phyloP scores from a whole-genome alignment of 345 rosid genomes.

The Toxicodendron radicans region DNA sequence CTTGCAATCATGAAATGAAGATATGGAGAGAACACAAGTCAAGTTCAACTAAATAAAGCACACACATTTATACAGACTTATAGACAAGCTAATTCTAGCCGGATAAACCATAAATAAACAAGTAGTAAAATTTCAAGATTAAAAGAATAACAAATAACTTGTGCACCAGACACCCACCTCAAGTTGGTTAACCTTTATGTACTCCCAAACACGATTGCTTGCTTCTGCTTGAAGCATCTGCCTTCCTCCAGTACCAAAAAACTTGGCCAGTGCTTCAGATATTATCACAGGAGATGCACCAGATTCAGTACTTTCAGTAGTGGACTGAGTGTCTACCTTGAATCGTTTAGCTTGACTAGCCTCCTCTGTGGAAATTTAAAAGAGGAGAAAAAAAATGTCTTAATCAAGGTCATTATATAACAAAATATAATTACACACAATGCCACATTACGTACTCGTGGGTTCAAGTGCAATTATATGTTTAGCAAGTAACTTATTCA shows the following conservation, averaged over 20 bases:
- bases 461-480: slow-evolving; percentile 89
- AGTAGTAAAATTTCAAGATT: not conserved
- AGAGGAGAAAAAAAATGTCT: slow-evolving; percentile 9
- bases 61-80: not conserved
- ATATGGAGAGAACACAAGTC: slow-evolving; percentile 1
- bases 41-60: not conserved
- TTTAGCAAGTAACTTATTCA: slow-evolving; percentile 93
- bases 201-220: slow-evolving; percentile 68
- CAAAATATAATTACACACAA: not conserved
- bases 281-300: slow-evolving; percentile 42
- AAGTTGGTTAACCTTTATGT: slow-evolving; percentile 64
- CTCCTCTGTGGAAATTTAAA: slow-evolving; percentile 54
- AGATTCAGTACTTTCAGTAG: slow-evolving; percentile 46
- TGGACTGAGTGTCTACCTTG: slow-evolving; percentile 60
- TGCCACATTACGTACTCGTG: slow-evolving; percentile 49
- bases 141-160: slow-evolving; percentile 2
- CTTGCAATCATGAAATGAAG: not conserved
- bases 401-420: slow-evolving; percentile 9
- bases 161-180: slow-evolving; percentile 51
- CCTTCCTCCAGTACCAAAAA: slow-evolving; percentile 62
- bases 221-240: slow-evolving; percentile 67
- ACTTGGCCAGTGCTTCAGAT: slow-evolving; percentile 83
- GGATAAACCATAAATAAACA: not conserved
- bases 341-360: slow-evolving; percentile 68
- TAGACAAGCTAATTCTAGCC: not conserved